A percentile compares a stretch with the other conserved stretches of the same genome.
phyloP scores from a whole-genome alignment of 345 rosid genomes.

The Chamaenerion angustifolium region DNA sequence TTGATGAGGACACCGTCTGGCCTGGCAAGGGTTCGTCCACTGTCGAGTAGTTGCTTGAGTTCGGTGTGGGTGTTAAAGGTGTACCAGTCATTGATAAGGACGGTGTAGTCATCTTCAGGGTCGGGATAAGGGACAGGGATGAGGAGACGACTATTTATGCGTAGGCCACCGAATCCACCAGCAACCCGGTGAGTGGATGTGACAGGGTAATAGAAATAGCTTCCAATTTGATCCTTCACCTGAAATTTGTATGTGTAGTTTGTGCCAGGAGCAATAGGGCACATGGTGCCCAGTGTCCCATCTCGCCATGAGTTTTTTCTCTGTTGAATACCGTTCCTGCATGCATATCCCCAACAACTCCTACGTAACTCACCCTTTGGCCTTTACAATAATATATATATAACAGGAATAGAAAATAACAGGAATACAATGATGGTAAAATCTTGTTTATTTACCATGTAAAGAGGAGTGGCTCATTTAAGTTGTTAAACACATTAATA shows the following conservation, averaged over 20 bases:
- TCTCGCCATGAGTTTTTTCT: constrained; percentile 12
- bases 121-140: constrained; percentile 20
- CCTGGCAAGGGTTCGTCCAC: constrained; percentile 14
- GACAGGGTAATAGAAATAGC: constrained; percentile 17
- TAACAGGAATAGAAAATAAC: too few relatives aligned
- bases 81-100: constrained; percentile 19
- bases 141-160: constrained; percentile 16
- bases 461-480: constrained; percentile 9
- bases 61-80: constrained; percentile 9
- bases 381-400: too few relatives aligned
- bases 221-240: constrained; percentile 24
- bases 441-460: too few relatives aligned
- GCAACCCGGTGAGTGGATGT: constrained; percentile 14
- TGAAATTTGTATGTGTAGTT: constrained; percentile 22
- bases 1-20: constrained; percentile 20
- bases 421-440: too few relatives aligned
- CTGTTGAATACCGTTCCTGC: constrained; percentile 21
- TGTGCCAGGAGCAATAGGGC: constrained; percentile 18
- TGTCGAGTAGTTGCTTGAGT: constrained; percentile 14
- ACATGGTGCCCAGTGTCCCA: not conserved
- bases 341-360: too few relatives aligned
- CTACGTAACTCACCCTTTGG: too few relatives aligned
- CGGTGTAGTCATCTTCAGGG: constrained; percentile 23
- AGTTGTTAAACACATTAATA: constrained; percentile 15
- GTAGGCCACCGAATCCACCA: constrained; percentile 22